Base-by-base conservation (phyloP, 2,329 filamentous ascomycete genomes). In the Fusarium agapanthi region DNA sequence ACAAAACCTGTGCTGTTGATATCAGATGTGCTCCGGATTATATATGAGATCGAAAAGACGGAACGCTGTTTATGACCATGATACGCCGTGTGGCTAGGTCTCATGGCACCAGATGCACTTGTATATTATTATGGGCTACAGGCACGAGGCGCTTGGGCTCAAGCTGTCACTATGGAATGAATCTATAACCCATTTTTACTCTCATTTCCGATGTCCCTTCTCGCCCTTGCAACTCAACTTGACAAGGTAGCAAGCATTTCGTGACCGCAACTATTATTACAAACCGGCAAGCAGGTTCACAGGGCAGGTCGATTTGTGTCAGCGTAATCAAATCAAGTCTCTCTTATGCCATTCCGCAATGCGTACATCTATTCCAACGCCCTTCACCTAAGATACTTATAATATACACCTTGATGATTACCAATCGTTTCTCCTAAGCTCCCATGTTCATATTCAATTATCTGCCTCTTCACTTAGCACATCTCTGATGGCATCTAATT, bases 401-500 rank as follows among this genome's bases (percentile, higher is more conserved):
- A 74, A 66, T 72, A 65, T 75, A 76, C 75, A 76, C 67, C 65
- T 70, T 47, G 53, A 50, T 66, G 35, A 70, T 66, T 59, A 61
- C 65, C 60, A 35, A 58, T 76, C 55, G 63, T 65, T 61, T 61
- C 32, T 54, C 61, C 53, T 58, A 63, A 47, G 30, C 50, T 34
- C 43, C 59, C 15, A 66, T 44, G 26, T 58, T 63, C 51, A 35
- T 58, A 67, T 65, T 79, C 69, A 78, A 45, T 73, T 72, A 41
- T 88, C 87, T 65, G 86, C 79, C 38, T 86, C 86, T 57, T 89
- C 88, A 65, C 82, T 83, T 66, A 91, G 80, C 47, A 91, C 85
- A 72, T 86, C 85, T 75, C 86, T 84, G 24, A 90, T 87, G 10
- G 87, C 88, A 76, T 88, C 88, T 76, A 96, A 83, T 80, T 95